Percentiles rank a stretch among this genome's conserved stretches.
Evolutionary conservation across 306 rosid genomes (phyloP).

Genomic region (Vicia sativa): DNA sequence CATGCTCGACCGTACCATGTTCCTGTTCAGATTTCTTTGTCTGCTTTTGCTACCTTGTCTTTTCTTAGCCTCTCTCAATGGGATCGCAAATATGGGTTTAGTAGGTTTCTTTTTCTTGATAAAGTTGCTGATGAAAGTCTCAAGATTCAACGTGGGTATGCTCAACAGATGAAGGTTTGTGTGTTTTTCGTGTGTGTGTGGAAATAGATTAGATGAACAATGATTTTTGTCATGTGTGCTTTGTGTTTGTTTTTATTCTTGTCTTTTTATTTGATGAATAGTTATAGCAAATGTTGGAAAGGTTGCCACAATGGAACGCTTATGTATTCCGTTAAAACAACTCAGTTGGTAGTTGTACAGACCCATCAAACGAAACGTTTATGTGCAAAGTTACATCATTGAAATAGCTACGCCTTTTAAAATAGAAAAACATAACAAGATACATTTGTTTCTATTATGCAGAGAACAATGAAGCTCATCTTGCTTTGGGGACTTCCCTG

Average conservation of each 20-base stretch:
- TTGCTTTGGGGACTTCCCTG: conserved; percentile 59
- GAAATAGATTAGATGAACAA: not conserved
- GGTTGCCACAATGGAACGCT: not conserved
- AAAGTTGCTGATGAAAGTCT: conserved; percentile 55
- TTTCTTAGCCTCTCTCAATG: conserved; percentile 61
- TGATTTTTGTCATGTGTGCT: not conserved
- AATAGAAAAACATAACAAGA: conserved; percentile 7
- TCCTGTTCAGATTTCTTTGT: conserved; percentile 66
- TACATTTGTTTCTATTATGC: conserved; percentile 38
- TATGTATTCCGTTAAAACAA: too few species aligned
- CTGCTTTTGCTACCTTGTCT: conserved; percentile 58
- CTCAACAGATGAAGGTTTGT: conserved; percentile 62
- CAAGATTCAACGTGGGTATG: conserved; percentile 61
- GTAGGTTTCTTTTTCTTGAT: conserved; percentile 76
- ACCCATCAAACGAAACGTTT: not conserved
- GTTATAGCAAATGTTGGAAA: not conserved
- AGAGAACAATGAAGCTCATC: conserved; percentile 69
- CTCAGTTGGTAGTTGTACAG: too few species aligned
- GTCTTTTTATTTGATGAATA: not conserved
- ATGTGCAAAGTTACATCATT: not conserved
- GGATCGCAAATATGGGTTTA: conserved; percentile 61
- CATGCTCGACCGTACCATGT: conserved; percentile 74
- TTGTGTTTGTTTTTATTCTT: not conserved
- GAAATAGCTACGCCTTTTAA: conserved; percentile 18
- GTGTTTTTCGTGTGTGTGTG: not conserved